phyloP scores from a whole-genome alignment of 441 rosid genomes.

The Brassica balearica region DNA sequence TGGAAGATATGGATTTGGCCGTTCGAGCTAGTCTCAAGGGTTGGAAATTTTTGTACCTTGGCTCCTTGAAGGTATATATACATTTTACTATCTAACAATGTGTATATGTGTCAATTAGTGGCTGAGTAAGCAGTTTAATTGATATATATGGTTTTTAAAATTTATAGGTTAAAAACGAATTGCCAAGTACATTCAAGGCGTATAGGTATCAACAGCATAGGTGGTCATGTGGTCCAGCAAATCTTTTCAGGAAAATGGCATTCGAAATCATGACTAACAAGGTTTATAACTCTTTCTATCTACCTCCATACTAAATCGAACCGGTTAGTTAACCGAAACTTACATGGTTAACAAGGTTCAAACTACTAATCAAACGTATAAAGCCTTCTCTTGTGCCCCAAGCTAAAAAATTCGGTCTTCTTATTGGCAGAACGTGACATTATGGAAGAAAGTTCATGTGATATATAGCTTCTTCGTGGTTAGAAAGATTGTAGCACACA shows the following conservation, averaged over 20 bases:
- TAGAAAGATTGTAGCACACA: slow-evolving; percentile 82
- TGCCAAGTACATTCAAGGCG: slow-evolving; percentile 91
- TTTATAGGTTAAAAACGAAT: slow-evolving; percentile 82
- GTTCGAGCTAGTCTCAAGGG: slow-evolving; percentile 94
- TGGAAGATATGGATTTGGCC: slow-evolving; percentile 97
- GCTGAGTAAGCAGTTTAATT: not conserved
- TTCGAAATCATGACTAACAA: slow-evolving; percentile 53
- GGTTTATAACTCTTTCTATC: not conserved
- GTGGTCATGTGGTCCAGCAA: slow-evolving; percentile 98
- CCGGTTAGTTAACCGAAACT: not conserved
- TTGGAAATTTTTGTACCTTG: slow-evolving; percentile 89
- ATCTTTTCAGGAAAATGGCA: slow-evolving; percentile 86
- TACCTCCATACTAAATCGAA: slow-evolving; percentile 1
- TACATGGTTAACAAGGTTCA: not conserved
- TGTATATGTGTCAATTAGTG: not conserved
- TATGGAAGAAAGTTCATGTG: slow-evolving; percentile 93
- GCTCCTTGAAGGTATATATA: slow-evolving; percentile 59
- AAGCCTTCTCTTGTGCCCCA: too few species aligned
- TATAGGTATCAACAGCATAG: slow-evolving; percentile 89
- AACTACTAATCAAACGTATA: too few species aligned
- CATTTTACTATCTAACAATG: not conserved
- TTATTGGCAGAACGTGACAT: slow-evolving; percentile 67
- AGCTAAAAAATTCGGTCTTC: too few species aligned
- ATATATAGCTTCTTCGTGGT: slow-evolving; percentile 93
- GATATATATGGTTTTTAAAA: not conserved